Evolutionary conservation across 257 asterid genomes (phyloP).

Genomic region (Striga asiatica): DNA sequence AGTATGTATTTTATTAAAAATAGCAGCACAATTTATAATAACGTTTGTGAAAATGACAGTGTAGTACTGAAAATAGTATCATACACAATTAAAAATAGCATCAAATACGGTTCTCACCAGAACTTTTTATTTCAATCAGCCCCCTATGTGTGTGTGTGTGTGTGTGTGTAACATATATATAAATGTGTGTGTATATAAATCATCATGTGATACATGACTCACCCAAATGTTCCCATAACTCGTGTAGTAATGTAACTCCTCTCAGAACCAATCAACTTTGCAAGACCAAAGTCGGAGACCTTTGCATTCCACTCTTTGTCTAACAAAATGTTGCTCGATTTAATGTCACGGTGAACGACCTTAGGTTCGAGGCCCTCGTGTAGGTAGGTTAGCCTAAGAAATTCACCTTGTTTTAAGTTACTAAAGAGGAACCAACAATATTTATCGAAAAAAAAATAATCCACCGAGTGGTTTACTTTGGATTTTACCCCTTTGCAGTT

Average conservation of each 20-base stretch:
- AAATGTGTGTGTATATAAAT: too few relatives aligned
- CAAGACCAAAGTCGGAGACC: constrained; percentile 90
- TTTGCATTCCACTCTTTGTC: constrained; percentile 72
- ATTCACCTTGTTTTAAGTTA: constrained; percentile 9
- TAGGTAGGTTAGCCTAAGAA: constrained; percentile 66
- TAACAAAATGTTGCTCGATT: constrained; percentile 81
- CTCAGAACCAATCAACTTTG: constrained; percentile 79
- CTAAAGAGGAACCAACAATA: neutral
- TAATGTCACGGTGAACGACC: constrained; percentile 90
- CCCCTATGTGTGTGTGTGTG: too few relatives aligned
- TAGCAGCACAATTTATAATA: too few relatives aligned
- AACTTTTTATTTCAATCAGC: too few relatives aligned
- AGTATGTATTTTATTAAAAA: too few relatives aligned
- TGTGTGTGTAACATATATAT: too few relatives aligned
- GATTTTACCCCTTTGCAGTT: constrained; percentile 75
- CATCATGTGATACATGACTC: constrained; percentile 5
- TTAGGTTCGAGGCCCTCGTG: constrained; percentile 94
- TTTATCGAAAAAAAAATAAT: neutral
- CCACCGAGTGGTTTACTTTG: neutral
- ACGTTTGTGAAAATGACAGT: too few relatives aligned
- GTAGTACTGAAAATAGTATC: too few relatives aligned
- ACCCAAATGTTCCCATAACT: constrained; percentile 99
- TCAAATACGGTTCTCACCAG: too few relatives aligned
- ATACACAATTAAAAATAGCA: too few relatives aligned
- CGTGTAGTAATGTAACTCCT: constrained; percentile 77